Evolutionary conservation across 805 yeast genomes (phyloP).

Genomic region (Metschnikowia bowlesiae): DNA sequence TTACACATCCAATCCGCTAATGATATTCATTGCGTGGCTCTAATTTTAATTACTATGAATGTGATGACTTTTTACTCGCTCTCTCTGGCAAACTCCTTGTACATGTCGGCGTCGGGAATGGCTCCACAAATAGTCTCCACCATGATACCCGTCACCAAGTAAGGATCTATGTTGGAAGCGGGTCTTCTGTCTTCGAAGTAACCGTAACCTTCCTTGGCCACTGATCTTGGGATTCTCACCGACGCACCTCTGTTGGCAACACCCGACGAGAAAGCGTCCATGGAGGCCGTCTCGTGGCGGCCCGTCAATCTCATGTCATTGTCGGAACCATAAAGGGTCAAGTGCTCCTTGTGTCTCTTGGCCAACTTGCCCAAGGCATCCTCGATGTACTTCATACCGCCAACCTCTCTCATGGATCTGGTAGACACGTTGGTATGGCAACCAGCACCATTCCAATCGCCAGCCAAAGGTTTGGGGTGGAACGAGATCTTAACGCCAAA

Average conservation of each 20-base stretch:
- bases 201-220: conserved; percentile 96
- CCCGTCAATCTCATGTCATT: conserved; percentile 96
- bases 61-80: conserved; percentile 16
- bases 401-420: conserved; percentile 81
- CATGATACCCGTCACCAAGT: conserved; percentile 97
- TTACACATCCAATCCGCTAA: no score
- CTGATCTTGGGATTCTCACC: conserved; percentile 97
- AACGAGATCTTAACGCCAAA: conserved; percentile 97
- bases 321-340: conserved; percentile 91
- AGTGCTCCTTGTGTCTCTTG: conserved; percentile 95
- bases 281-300: conserved; percentile 96
- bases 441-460: conserved; percentile 99
- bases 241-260: conserved; percentile 99
- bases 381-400: conserved; percentile 95
- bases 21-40: background rate
- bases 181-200: conserved; percentile 99
- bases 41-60: background rate
- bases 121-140: conserved; percentile 95
- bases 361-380: conserved; percentile 89
- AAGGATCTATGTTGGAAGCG: conserved; percentile 98
- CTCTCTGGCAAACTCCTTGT: conserved; percentile 83
- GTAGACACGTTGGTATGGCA: conserved; percentile 99
- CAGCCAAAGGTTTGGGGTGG: conserved; percentile 99
- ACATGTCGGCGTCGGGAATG: conserved; percentile 92
- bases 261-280: conserved; percentile 88